Percentiles rank a stretch among this genome's conserved stretches.
These are phyloP conservation scores for Penicillium verrucosum DNA, from an alignment of 2,329 filamentous ascomycete species.

Conservation along the genomic window DNA sequence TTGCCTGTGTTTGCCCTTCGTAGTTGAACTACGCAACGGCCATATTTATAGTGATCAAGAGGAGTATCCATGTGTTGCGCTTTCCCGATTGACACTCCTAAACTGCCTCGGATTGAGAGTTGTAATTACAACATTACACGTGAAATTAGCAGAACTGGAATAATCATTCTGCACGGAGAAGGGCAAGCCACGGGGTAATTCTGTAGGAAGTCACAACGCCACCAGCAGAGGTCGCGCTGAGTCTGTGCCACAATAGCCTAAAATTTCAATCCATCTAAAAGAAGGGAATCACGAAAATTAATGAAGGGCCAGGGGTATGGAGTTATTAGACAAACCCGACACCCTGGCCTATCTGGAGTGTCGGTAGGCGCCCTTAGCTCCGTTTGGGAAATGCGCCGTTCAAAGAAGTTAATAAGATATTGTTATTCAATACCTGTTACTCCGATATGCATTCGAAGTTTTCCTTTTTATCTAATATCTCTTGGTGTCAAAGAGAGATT, in stretches of 20 bases:
- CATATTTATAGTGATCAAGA: neutral
- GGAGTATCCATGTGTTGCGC: no score
- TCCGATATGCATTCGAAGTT: neutral
- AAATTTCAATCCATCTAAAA: neutral
- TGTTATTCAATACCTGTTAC: neutral
- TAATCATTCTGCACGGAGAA: neutral
- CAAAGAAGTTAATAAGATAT: no score
- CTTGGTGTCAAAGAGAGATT: no score
- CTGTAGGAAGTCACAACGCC: neutral
- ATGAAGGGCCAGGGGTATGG: neutral
- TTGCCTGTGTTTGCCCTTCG: no score
- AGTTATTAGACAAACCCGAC: neutral
- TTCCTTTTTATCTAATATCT: no score
- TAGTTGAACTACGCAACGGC: neutral
- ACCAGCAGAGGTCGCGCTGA: neutral
- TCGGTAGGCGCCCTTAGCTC: conserved; percentile 6
- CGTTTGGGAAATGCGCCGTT: neutral
- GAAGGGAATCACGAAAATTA: neutral
- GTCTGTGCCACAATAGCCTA: neutral
- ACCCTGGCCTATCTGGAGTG: neutral
- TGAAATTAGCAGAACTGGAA: neutral
- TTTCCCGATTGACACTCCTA: neutral
- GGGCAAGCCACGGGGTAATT: neutral
- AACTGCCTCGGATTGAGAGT: no score
- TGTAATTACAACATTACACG: neutral